phyloP scores from a whole-genome alignment of 2,329 filamentous ascomycete species.

The Claviceps sp. region DNA sequence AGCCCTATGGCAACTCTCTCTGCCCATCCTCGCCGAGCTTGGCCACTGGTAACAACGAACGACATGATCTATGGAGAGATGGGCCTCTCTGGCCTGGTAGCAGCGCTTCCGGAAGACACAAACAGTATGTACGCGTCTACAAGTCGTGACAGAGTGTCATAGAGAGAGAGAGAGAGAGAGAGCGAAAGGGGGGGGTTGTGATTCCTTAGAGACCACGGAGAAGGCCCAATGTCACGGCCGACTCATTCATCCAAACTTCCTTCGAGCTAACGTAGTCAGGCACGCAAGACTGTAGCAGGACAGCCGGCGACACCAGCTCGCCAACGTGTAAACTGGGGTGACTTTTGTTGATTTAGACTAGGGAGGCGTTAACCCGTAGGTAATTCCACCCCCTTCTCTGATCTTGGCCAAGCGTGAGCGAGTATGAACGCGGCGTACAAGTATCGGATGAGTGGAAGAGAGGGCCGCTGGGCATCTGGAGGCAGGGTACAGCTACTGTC shows the following conservation, averaged over 20 bases:
- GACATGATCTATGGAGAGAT: neutral
- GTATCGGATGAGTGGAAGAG: slow-evolving; percentile 4
- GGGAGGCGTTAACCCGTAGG: neutral
- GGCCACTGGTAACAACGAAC: neutral
- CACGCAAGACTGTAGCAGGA: slow-evolving; percentile 4
- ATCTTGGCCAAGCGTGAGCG: slow-evolving; percentile 1
- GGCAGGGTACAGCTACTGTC: neutral
- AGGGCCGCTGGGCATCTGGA: neutral
- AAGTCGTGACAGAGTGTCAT: slow-evolving; percentile 1
- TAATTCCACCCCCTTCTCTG: slow-evolving; percentile 1
- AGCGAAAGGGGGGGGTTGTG: neutral
- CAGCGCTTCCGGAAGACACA: neutral
- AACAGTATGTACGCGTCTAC: slow-evolving; percentile 1
- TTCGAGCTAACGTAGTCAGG: slow-evolving; percentile 5
- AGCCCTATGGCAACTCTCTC: neutral
- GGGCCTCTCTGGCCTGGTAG: neutral
- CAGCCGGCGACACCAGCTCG: slow-evolving; percentile 5
- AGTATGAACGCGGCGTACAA: slow-evolving; percentile 6
- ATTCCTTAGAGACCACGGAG: neutral
- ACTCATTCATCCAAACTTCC: slow-evolving; percentile 3
- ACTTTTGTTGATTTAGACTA: slow-evolving; percentile 2
- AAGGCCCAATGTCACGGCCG: neutral
- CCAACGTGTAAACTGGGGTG: slow-evolving; percentile 1
- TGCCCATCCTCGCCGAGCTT: neutral
- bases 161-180: neutral